phyloP scores from a whole-genome alignment of 495 filamentous ascomycete species.

The Tuber microsphaerosporum region DNA sequence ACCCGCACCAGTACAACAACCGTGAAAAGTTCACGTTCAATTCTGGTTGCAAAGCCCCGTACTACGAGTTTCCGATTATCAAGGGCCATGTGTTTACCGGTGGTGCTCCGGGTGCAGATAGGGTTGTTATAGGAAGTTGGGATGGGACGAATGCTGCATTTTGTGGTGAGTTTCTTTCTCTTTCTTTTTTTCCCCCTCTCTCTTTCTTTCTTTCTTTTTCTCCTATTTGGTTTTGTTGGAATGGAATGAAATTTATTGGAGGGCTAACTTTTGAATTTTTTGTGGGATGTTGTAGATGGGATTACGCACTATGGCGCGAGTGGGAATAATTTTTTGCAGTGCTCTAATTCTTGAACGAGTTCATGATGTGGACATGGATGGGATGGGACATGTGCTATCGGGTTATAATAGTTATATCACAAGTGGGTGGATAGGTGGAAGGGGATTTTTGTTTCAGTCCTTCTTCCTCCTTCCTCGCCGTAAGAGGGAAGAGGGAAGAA shows the following conservation, averaged over 20 bases:
- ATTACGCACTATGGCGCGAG: constrained; percentile 26
- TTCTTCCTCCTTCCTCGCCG: neutral
- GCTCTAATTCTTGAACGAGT: constrained; percentile 11
- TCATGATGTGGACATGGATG: neutral
- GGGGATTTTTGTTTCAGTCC: neutral
- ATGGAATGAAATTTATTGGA: neutral
- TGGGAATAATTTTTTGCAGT: constrained; percentile 18
- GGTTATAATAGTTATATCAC: neutral
- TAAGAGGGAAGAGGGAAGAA: neutral
- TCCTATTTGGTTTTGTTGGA: neutral
- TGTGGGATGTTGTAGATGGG: constrained; percentile 11
- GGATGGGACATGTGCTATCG: neutral
- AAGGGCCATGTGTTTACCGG: constrained; percentile 50
- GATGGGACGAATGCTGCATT: constrained; percentile 15
- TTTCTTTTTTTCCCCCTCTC: neutral
- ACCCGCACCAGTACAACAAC: constrained; percentile 68
- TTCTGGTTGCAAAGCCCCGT: constrained; percentile 47
- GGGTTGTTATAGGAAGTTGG: constrained; percentile 59
- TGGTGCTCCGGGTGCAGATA: constrained; percentile 61
- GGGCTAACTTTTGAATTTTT: neutral
- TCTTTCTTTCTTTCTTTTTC: neutral
- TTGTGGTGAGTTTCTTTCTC: constrained; percentile 24
- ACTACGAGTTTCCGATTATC: constrained; percentile 66
- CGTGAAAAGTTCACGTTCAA: constrained; percentile 66
- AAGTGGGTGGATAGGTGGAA: neutral